These are phyloP conservation scores for Dactylellina cionopaga DNA, from an alignment of 2,329 filamentous ascomycete species.

Conservation along the genomic window DNA sequence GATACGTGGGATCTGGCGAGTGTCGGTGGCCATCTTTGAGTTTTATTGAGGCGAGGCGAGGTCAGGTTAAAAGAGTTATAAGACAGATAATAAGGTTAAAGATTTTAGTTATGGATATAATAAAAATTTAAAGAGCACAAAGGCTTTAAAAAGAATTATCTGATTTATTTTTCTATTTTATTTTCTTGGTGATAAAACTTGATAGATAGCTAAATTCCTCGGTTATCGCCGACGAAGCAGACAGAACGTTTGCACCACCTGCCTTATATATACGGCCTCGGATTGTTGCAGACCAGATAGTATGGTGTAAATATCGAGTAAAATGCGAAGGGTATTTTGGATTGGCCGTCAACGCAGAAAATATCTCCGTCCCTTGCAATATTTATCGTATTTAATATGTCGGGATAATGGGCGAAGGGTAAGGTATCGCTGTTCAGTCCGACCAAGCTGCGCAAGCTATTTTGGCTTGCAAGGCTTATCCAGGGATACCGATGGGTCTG, in stretches of 20 bases:
- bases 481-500: slow-evolving; percentile 10
- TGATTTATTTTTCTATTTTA: no score
- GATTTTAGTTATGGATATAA: slow-evolving; percentile 1
- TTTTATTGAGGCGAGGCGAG: slow-evolving; percentile 15
- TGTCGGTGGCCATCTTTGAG: slow-evolving; percentile 19
- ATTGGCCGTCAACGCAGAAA: slow-evolving; percentile 19
- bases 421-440: slow-evolving; percentile 32
- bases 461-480: slow-evolving; percentile 12
- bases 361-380: slow-evolving; percentile 27
- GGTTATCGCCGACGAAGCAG: slow-evolving; percentile 23
- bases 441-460: slow-evolving; percentile 11
- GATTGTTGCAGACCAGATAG: background rate
- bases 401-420: slow-evolving; percentile 23
- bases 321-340: background rate
- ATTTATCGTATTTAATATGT: slow-evolving; percentile 6
- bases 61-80: slow-evolving; percentile 4
- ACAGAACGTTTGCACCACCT: background rate
- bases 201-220: slow-evolving; percentile 17
- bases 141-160: no score
- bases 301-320: slow-evolving; percentile 13
- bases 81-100: background rate
- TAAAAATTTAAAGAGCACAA: background rate
- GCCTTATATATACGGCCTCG: slow-evolving; percentile 33
- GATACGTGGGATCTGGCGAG: slow-evolving; percentile 64
- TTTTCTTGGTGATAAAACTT: slow-evolving; percentile 21